phyloP scores from a whole-genome alignment of 768 basidiomycete species.

The Botryobasidium botryosum region DNA sequence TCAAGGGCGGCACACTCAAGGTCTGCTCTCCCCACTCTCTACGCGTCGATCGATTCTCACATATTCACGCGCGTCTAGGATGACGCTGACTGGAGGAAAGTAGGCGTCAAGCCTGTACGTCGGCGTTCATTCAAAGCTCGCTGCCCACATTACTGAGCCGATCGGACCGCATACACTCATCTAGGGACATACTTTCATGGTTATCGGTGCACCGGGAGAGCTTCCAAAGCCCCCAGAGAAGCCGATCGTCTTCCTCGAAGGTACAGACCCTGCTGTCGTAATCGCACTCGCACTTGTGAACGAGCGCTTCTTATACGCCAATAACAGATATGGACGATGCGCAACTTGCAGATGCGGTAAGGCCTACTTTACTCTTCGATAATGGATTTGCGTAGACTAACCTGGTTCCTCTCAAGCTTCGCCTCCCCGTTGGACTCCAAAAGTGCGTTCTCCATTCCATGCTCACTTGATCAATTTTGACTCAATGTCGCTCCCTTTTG shows the following conservation, averaged over 20 bases:
- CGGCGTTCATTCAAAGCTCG: not conserved
- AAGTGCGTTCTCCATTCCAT: constrained; percentile 31
- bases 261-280: constrained; percentile 26
- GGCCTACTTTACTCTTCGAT: constrained; percentile 14
- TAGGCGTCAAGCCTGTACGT: constrained; percentile 63
- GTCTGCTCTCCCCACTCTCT: constrained; percentile 22
- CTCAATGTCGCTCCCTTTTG: not conserved
- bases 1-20: constrained; percentile 84
- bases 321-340: constrained; percentile 66
- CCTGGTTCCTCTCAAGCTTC: constrained; percentile 30
- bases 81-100: constrained; percentile 71
- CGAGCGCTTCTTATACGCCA: not conserved
- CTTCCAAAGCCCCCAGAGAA: constrained; percentile 75
- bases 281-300: not conserved
- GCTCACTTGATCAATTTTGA: not conserved
- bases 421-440: constrained; percentile 62
- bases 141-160: no score
- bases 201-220: constrained; percentile 86
- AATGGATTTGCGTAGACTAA: constrained; percentile 8
- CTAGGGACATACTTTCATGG: constrained; percentile 79
- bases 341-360: constrained; percentile 63
- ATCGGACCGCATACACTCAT: not conserved
- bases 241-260: constrained; percentile 71
- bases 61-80: constrained; percentile 32
- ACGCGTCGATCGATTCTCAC: not conserved